Evolutionary conservation across 31 red algal genomes (phyloP).

Genomic region (Porphyra umbilicalis): DNA sequence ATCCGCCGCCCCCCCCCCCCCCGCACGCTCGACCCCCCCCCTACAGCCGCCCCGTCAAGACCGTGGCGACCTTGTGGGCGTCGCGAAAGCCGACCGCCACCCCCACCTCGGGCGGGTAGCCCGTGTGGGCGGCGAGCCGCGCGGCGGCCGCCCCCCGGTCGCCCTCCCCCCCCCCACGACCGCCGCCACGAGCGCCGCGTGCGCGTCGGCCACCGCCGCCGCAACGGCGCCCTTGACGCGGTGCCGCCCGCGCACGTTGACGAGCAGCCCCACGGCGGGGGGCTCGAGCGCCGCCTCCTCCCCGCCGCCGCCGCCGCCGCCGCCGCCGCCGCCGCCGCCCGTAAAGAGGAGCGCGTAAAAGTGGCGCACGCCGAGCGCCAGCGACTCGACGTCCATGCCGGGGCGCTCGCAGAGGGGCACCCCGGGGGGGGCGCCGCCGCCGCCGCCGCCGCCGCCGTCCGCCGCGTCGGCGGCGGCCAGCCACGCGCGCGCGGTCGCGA

Average conservation of each 20-base stretch:
- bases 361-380: conserved; percentile 85
- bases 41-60: conserved; percentile 2
- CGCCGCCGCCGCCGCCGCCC: not conserved
- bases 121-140: conserved; percentile 37
- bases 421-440: not conserved
- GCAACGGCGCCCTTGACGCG: conserved; percentile 55
- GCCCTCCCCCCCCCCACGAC: conserved; percentile 28
- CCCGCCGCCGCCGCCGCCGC: conserved; percentile 45
- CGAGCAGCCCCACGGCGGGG: conserved; percentile 49
- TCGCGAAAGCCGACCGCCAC: conserved; percentile 51
- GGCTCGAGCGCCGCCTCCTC: conserved; percentile 57
- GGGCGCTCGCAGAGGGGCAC: conserved; percentile 46
- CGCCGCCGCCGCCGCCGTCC: not conserved
- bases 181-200: conserved; percentile 51
- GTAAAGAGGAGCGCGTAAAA: conserved; percentile 82
- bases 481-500: conserved; percentile 33
- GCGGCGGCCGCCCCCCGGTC: conserved; percentile 53
- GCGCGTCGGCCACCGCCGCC: conserved; percentile 39
- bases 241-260: conserved; percentile 60
- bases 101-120: conserved; percentile 60
- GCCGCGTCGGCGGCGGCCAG: not conserved
- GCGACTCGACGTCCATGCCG: conserved; percentile 88
- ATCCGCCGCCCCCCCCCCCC: too few relatives aligned
- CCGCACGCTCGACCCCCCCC: too few relatives aligned
- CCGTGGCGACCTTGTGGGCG: conserved; percentile 45